These are phyloP conservation scores for Torulaspora delbrueckii DNA, from an alignment of 805 yeast species.

Conservation along the genomic window DNA sequence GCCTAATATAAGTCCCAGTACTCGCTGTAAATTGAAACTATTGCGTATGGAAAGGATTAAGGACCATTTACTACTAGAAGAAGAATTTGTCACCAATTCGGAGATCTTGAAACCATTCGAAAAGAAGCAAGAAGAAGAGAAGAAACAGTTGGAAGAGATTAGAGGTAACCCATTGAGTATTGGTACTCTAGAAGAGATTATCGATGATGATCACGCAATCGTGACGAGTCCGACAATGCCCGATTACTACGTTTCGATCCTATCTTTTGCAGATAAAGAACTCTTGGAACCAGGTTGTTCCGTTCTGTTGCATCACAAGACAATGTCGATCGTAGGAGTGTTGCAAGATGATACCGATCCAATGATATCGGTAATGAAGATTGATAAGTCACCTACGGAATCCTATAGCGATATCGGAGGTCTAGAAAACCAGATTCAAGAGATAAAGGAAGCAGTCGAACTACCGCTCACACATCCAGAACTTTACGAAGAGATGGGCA, in stretches of 20 bases:
- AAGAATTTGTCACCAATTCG: slow-evolving; percentile 91
- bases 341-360: slow-evolving; percentile 97
- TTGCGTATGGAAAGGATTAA: slow-evolving; percentile 93
- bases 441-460: slow-evolving; percentile 95
- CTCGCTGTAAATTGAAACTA: slow-evolving; percentile 87
- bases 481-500: slow-evolving; percentile 96
- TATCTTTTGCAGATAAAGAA: slow-evolving; percentile 96
- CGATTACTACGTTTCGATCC: slow-evolving; percentile 91
- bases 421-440: slow-evolving; percentile 90
- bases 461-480: slow-evolving; percentile 95
- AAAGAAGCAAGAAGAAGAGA: slow-evolving; percentile 92
- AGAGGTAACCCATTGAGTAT: slow-evolving; percentile 96
- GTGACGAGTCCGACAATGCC: slow-evolving; percentile 95
- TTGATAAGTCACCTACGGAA: slow-evolving; percentile 96
- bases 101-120: slow-evolving; percentile 94
- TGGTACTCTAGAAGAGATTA: slow-evolving; percentile 93
- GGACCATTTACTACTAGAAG: slow-evolving; percentile 91
- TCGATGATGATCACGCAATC: slow-evolving; percentile 98
- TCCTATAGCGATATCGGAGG: slow-evolving; percentile 98
- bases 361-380: slow-evolving; percentile 94
- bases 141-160: slow-evolving; percentile 89
- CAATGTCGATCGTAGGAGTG: slow-evolving; percentile 97
- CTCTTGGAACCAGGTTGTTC: slow-evolving; percentile 95
- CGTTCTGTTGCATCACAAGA: slow-evolving; percentile 89
- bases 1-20: slow-evolving; percentile 85